Evolutionary conservation across 177 flowering plant genomes (phyloP).

Genomic region (Tripterygium wilfordii): DNA sequence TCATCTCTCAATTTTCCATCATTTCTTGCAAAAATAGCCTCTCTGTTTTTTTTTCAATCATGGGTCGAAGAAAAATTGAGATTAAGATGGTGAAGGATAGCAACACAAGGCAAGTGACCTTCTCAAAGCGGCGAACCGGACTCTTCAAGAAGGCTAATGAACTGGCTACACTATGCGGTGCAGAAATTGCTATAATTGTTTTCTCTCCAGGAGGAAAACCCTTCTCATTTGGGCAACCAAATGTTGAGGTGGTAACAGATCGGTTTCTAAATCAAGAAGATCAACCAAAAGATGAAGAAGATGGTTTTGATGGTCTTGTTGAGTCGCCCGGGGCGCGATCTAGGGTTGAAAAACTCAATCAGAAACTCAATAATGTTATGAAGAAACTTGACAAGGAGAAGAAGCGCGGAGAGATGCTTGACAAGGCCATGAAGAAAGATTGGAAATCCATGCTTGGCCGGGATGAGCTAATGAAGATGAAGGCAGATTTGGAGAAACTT

Average conservation of each 20-base stretch:
- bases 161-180: constrained; percentile 18
- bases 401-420: constrained; percentile 7
- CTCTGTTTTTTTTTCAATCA: no score
- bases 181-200: constrained; percentile 12
- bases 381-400: constrained; percentile 7
- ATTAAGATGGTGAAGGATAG: constrained; percentile 20
- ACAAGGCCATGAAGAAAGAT: background rate
- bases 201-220: constrained; percentile 24
- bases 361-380: constrained; percentile 1
- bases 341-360: background rate
- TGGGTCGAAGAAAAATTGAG: constrained; percentile 21
- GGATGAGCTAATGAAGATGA: constrained; percentile 5
- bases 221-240: constrained; percentile 19
- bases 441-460: constrained; percentile 2
- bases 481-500: constrained; percentile 7
- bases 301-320: background rate
- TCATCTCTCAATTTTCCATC: no score
- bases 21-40: no score
- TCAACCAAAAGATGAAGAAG: background rate
- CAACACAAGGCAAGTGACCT: constrained; percentile 19
- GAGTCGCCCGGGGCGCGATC: background rate
- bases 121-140: constrained; percentile 20
- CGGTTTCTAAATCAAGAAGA: constrained; percentile 7
- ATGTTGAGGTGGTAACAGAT: constrained; percentile 4
- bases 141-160: constrained; percentile 26